phyloP scores from a whole-genome alignment of 805 yeast genomes.

The Ogataea siamensis region DNA sequence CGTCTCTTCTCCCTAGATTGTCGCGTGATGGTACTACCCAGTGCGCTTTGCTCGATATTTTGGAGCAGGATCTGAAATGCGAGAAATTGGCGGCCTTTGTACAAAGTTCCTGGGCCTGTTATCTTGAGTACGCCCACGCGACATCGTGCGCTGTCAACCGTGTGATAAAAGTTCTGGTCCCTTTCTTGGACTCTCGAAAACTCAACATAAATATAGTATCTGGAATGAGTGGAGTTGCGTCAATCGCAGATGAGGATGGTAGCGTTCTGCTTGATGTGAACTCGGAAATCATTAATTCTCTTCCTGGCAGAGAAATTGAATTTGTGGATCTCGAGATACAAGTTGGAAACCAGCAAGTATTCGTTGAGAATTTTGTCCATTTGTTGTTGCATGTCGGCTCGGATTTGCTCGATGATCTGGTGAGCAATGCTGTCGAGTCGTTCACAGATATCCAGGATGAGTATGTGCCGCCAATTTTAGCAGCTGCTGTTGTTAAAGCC shows the following conservation, averaged over 20 bases:
- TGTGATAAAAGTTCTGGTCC: constrained; percentile 14
- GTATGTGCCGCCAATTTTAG: constrained; percentile 19
- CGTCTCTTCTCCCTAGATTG: constrained; percentile 16
- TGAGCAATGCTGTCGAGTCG: constrained; percentile 29
- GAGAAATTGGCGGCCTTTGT: constrained; percentile 27
- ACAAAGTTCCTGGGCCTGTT: constrained; percentile 30
- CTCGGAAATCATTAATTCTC: constrained; percentile 22
- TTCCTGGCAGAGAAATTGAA: constrained; percentile 24
- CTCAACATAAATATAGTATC: constrained; percentile 13
- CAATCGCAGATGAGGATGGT: constrained; percentile 17
- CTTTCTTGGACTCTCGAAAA: constrained; percentile 20
- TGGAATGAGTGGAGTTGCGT: constrained; percentile 13
- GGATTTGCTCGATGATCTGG: constrained; percentile 21
- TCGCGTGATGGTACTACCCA: constrained; percentile 24
- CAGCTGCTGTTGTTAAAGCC: constrained; percentile 30
- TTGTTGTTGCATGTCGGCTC: constrained; percentile 19
- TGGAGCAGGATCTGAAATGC: constrained; percentile 21
- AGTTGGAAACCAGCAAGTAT: constrained; percentile 13
- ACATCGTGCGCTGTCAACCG: constrained; percentile 6
- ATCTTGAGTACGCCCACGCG: constrained; percentile 16
- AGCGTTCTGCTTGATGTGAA: constrained; percentile 26
- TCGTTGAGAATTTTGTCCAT: constrained; percentile 26
- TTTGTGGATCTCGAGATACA: constrained; percentile 15
- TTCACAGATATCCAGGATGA: constrained; percentile 25
- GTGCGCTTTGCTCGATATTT: constrained; percentile 14